Percentiles rank a stretch among this genome's conserved stretches.
phyloP scores from a whole-genome alignment of 2,329 filamentous ascomycete genomes.

The Mollisia scopiformis region DNA sequence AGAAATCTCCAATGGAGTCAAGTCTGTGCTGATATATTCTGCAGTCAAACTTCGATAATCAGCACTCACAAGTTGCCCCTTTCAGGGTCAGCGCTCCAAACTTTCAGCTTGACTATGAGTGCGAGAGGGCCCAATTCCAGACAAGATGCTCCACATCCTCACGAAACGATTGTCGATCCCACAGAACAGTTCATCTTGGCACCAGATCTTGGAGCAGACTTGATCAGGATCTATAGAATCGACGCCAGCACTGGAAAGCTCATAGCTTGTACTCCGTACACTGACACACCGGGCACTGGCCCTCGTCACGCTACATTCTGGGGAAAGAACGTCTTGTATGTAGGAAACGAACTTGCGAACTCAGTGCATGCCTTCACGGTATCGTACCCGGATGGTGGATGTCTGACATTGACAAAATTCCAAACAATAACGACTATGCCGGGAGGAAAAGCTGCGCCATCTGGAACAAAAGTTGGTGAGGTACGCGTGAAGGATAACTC shows the following conservation, averaged over 20 bases:
- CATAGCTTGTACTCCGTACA: slow-evolving; percentile 39
- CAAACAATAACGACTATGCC: slow-evolving; percentile 52
- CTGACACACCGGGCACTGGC: slow-evolving; percentile 44
- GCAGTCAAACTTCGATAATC: slow-evolving; percentile 24
- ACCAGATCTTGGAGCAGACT: slow-evolving; percentile 54
- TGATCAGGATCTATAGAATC: slow-evolving; percentile 50
- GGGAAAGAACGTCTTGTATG: slow-evolving; percentile 38
- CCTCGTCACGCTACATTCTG: slow-evolving; percentile 56
- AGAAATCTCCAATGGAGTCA: slow-evolving; percentile 5
- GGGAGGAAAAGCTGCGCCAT: slow-evolving; percentile 43
- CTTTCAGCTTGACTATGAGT: slow-evolving; percentile 42
- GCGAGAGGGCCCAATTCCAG: slow-evolving; percentile 37
- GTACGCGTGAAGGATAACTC: slow-evolving; percentile 56
- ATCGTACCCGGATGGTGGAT: slow-evolving; percentile 41
- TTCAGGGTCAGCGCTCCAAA: slow-evolving; percentile 41
- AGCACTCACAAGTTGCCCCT: slow-evolving; percentile 29
- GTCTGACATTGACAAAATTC: slow-evolving; percentile 48
- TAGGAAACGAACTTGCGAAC: slow-evolving; percentile 50
- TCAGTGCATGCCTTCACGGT: slow-evolving; percentile 42
- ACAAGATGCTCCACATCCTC: slow-evolving; percentile 50
- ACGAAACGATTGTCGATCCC: slow-evolving; percentile 54
- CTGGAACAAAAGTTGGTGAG: slow-evolving; percentile 56
- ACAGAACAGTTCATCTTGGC: slow-evolving; percentile 50
- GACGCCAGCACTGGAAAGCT: slow-evolving; percentile 43
- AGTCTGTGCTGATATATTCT: slow-evolving; percentile 9